Evolutionary conservation across 352 stramenopile genomes (phyloP), one percentile per base, ranked within the genome.

Genomic region (Phytopythium helicoides): DNA sequence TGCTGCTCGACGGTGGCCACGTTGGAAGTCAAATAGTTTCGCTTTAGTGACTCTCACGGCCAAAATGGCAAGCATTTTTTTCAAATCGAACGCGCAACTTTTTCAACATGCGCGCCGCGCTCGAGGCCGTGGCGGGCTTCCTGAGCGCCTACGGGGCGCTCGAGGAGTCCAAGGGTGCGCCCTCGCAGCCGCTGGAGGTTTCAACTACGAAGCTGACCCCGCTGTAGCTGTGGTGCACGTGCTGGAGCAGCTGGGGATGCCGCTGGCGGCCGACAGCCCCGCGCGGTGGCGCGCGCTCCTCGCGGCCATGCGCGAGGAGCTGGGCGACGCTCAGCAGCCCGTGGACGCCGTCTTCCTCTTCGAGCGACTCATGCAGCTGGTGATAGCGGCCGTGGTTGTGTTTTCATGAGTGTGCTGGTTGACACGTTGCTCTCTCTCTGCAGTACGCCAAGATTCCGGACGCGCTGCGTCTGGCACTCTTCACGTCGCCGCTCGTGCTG

Each of bases 291-390:
- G 79, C 18, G 54, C 62, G 53, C 58, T 90, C 21, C 49, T 92
- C 34, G 62, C 71, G 9, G 64, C 68, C 28, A 67, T 92, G 21
- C 62, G 58, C 11, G 39, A 65, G 34, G 82, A 92, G 37, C 54
- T 92, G 36, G 49, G 60, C 25, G 54, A 68, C 33, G 9, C 8
- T 16, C 14, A 46, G 18, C n/a, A 54, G 9, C 47, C 58, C 2
- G 50, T 81, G 44, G 68, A 91, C 63, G 74, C 76, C 21, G 59
- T 71, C n/a, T 86, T 89, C 33, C 12, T 91, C 42, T 87, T 85
- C 54, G 76, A 87, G 33, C 64, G 79, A 6, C 52, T 93, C 47
- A 54, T 89, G 8, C 76, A 92, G 31, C 54, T 92, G 41, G 50
- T 83, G n/a, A n/a, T n/a, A n/a, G n/a, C n/a, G n/a, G n/a, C n/a